Percentiles rank a stretch among this genome's conserved stretches.
Evolutionary conservation across 2,329 filamentous ascomycete species (phyloP).

Genomic region (Cladosporium sp.): DNA sequence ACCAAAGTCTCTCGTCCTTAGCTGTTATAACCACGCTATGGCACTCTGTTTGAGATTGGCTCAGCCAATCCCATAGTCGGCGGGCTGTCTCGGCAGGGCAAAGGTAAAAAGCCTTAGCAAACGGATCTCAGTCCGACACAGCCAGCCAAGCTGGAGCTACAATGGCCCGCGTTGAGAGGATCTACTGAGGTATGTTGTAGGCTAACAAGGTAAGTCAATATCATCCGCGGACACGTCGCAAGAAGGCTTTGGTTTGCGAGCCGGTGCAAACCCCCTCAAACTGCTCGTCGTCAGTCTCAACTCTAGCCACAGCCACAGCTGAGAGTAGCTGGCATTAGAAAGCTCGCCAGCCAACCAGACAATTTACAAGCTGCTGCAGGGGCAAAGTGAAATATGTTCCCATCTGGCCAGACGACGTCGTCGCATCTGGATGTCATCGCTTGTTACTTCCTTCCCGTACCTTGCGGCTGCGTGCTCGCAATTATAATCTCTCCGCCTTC

Average conservation of each 20-base stretch:
- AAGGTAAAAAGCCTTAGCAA: not conserved
- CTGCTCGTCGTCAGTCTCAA: not conserved
- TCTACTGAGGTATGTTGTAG: not conserved
- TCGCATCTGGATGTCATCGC: not conserved
- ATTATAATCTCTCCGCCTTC: not conserved
- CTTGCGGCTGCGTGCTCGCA: constrained; percentile 14
- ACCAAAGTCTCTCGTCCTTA: constrained; percentile 8
- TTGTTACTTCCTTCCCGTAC: constrained; percentile 12
- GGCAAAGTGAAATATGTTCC: constrained; percentile 2
- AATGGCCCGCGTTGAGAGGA: constrained; percentile 4
- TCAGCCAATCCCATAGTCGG: constrained; percentile 10
- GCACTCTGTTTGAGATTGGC: constrained; percentile 16
- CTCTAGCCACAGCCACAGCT: constrained; percentile 19
- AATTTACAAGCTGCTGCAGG: constrained; percentile 15
- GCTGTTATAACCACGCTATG: not conserved
- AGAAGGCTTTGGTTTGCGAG: not conserved
- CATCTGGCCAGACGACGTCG: constrained; percentile 10
- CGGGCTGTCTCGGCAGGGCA: constrained; percentile 20
- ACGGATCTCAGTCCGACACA: not conserved
- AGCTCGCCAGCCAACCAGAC: constrained; percentile 11
- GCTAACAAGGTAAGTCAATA: not conserved
- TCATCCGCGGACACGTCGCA: not conserved
- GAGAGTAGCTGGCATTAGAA: constrained; percentile 2
- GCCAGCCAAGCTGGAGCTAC: constrained; percentile 12
- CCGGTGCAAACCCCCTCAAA: not conserved